A percentile compares a stretch with the other conserved stretches of the same genome.
Evolutionary conservation across 2,329 filamentous ascomycete genomes (phyloP).

Genomic region (Amauroascus niger): DNA sequence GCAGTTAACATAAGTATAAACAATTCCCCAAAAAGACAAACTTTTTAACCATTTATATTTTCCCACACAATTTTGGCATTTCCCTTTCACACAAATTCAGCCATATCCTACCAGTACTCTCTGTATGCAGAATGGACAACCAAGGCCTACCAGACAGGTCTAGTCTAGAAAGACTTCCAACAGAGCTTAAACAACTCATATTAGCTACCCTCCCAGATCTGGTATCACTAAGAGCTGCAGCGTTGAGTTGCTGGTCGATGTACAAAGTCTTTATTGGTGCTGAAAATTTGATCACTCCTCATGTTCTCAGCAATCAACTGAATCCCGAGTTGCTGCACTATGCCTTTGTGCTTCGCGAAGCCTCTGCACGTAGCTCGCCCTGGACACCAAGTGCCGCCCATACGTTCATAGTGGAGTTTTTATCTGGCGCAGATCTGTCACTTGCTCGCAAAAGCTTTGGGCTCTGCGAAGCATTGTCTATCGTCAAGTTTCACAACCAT

Average conservation of each 20-base stretch:
- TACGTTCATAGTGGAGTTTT: background rate
- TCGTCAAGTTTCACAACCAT: background rate
- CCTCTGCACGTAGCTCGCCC: background rate
- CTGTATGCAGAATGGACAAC: background rate
- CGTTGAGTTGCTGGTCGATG: slow-evolving; percentile 1
- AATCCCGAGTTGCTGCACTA: background rate
- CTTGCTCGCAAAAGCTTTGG: no score
- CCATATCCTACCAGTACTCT: background rate
- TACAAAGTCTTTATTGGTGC: background rate
- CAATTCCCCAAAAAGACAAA: no score
- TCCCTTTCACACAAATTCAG: no score
- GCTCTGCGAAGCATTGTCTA: background rate
- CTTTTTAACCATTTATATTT: no score
- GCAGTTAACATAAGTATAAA: no score
- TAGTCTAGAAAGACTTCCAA: background rate
- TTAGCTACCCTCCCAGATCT: background rate
- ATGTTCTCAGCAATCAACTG: background rate
- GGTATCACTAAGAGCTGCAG: background rate
- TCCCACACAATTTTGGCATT: no score
- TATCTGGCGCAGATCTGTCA: no score
- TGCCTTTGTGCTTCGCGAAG: background rate
- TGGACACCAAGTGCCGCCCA: background rate
- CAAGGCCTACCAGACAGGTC: background rate
- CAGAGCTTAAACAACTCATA: slow-evolving; percentile 3
- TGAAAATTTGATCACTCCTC: slow-evolving; percentile 1